Evolutionary conservation across 768 basidiomycete genomes (phyloP), one percentile per base, ranked within the genome.

Genomic region (Mycena indigotica): DNA sequence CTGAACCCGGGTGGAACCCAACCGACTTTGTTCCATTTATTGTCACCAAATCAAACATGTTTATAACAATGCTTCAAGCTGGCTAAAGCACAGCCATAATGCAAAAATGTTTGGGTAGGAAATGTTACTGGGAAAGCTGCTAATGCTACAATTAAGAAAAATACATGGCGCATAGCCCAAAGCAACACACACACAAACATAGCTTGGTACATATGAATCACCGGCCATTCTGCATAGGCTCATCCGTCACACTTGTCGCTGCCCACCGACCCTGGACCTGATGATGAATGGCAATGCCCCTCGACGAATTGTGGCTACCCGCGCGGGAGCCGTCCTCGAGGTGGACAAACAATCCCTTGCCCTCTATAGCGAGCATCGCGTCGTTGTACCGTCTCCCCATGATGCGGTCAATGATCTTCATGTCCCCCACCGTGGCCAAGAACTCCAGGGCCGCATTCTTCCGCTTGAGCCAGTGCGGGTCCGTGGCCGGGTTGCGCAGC

Each of bases 351-450:
- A 39, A 58, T 3, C 25, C 41, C 40, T 60, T 54, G 8, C 62
- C 62, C 5, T 63, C 62, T 39, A 63, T 24, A 40, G 62, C 62
- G 2, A 59, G 55, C 17, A 57, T 49, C 19, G 57, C 62, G 44
- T 63, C 62, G 44, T 55, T 60, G 48, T 59, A 59, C 52, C 62
- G 50, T 21, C 28, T 28, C 38, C 55, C 58, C 62, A 63, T 63
- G 19, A 63, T 55, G 44, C 55, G 26, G 2, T 63, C 58, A 35
- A 63, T 52, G 24, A 57, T 28, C 3, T 44, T 32, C 40, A 54
- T 28, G n/a, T 59, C 58, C n/a, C 62, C 62, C 6, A 63, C 55
- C 23, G 52, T 40, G 16, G 13, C 32, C 28, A 63, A 25, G 26
- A 63, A 63, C 15, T 63, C 62, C 17, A 48, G 1, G 15, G 58